Evolutionary conservation across 441 rosid genomes (phyloP).

Genomic region (Pelargonium cotyledonis): DNA sequence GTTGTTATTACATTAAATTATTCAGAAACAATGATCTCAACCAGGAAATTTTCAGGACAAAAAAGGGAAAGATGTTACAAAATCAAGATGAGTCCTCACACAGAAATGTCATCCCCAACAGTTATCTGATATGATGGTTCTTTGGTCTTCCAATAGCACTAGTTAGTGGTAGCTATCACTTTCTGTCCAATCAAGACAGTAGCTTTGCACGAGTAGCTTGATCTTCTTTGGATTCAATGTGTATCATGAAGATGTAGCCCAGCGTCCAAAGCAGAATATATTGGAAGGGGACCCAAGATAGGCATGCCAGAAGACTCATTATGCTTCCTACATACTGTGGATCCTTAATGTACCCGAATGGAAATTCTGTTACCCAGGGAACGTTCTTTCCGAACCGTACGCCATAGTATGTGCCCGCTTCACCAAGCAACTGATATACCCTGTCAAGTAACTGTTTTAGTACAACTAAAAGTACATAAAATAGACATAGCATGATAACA

Average conservation of each 20-base stretch:
- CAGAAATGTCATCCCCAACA: neutral
- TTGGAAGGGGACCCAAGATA: slow-evolving; percentile 72
- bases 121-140: neutral
- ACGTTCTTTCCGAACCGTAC: slow-evolving; percentile 73
- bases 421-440: slow-evolving; percentile 82
- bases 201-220: slow-evolving; percentile 56
- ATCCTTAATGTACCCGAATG: slow-evolving; percentile 75
- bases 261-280: slow-evolving; percentile 71
- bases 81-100: neutral
- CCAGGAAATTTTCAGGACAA: neutral
- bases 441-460: slow-evolving; percentile 29
- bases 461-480: slow-evolving; percentile 3
- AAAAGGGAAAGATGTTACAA: slow-evolving; percentile 2
- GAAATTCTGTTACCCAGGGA: slow-evolving; percentile 83
- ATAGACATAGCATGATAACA: neutral
- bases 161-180: slow-evolving; percentile 4
- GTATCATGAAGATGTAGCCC: slow-evolving; percentile 65
- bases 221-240: slow-evolving; percentile 63
- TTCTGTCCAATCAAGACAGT: slow-evolving; percentile 30
- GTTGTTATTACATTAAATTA: slow-evolving; percentile 7
- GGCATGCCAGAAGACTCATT: slow-evolving; percentile 66
- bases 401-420: slow-evolving; percentile 82
- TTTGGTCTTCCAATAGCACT: slow-evolving; percentile 11
- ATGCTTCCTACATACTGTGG: slow-evolving; percentile 91
- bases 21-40: neutral